These are phyloP conservation scores for Marvania coccoides DNA, from an alignment of 139 green algal genomes.

Conservation along the genomic window DNA sequence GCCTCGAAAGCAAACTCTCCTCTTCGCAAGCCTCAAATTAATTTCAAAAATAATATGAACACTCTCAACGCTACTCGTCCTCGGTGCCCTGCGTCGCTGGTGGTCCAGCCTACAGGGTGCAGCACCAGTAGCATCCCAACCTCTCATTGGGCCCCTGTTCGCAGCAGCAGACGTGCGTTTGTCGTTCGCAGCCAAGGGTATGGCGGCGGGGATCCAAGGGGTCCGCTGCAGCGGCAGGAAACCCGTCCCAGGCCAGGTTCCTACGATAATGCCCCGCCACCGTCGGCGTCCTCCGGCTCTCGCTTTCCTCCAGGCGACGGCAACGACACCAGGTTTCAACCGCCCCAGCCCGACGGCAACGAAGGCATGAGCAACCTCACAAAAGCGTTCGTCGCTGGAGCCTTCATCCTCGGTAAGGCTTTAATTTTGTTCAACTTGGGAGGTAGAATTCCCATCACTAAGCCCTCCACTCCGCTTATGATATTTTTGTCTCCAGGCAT, in stretches of 20 bases:
- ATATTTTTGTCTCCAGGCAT: constrained; percentile 13
- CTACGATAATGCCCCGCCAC: constrained; percentile 21
- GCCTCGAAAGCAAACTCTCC: neutral
- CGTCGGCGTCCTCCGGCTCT: neutral
- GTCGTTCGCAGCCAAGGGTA: neutral
- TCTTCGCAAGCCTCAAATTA: too few species aligned
- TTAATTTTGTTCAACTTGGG: neutral
- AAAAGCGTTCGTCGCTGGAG: constrained; percentile 59
- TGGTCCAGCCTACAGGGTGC: neutral
- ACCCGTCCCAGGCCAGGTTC: neutral
- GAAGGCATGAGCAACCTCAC: constrained; percentile 33
- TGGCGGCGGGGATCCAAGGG: neutral
- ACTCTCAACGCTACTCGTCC: neutral
- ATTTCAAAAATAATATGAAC: neutral
- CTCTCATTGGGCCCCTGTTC: neutral
- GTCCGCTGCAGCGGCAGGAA: neutral
- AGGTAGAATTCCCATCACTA: neutral
- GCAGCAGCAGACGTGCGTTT: neutral
- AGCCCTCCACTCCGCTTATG: neutral
- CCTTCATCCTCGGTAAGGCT: constrained; percentile 86
- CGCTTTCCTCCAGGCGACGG: neutral
- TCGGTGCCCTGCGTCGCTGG: neutral
- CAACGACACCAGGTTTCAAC: neutral
- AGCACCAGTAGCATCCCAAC: neutral
- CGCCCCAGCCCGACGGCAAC: constrained; percentile 4